Conservation (phyloP, 495 filamentous ascomycete genomes). For the Podospora fimiseda region DNA sequence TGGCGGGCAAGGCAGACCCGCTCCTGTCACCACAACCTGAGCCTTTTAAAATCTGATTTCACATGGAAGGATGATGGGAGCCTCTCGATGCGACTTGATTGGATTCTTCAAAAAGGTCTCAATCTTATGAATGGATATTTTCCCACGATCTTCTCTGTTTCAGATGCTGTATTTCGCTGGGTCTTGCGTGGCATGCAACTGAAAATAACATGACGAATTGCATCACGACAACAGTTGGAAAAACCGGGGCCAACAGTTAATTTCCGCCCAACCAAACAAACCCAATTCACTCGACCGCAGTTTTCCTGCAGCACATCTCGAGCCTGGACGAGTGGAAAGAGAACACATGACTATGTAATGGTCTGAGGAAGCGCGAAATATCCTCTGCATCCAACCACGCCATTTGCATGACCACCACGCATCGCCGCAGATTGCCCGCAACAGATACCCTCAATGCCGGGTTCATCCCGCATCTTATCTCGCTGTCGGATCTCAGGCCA, state of each 20-base stretch:
- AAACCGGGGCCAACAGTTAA: conserved; percentile 1
- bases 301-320: conserved; percentile 9
- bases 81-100: too few relatives aligned
- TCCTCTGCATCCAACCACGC: conserved; percentile 9
- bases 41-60: too few relatives aligned
- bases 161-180: neutral
- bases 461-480: conserved; percentile 9
- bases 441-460: neutral
- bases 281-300: conserved; percentile 10
- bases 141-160: neutral
- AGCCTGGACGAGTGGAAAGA: conserved; percentile 20
- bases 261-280: conserved; percentile 23
- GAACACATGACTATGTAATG: conserved; percentile 27
- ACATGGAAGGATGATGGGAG: too few relatives aligned
- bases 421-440: neutral
- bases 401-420: conserved; percentile 3
- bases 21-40: too few relatives aligned
- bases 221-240: conserved; percentile 23
- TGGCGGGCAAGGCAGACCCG: neutral
- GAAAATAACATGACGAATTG: conserved; percentile 18
- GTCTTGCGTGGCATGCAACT: neutral
- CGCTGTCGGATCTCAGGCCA: neutral
- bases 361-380: conserved; percentile 20
- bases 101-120: too few relatives aligned
- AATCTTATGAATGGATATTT: too few relatives aligned